Evolutionary conservation across 306 rosid genomes (phyloP).

Genomic region (Medicago lupulina): DNA sequence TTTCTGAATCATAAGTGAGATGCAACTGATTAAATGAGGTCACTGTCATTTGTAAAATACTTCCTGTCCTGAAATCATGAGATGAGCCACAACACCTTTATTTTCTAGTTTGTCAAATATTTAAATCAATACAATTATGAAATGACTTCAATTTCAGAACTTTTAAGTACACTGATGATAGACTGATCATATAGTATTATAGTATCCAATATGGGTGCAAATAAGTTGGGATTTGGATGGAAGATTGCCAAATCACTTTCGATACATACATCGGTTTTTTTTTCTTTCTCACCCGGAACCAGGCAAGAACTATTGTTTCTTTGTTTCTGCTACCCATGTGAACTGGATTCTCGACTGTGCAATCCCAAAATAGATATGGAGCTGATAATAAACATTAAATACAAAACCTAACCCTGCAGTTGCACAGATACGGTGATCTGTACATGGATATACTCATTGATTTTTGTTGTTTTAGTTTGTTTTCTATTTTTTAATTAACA

Average conservation of each 20-base stretch:
- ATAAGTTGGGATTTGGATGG: no score
- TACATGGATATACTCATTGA: constrained; percentile 13
- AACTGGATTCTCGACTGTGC: no score
- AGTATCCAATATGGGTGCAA: no score
- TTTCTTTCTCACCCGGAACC: no score
- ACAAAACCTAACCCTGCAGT: constrained; percentile 21
- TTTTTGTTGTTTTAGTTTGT: constrained; percentile 25
- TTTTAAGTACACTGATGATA: constrained; percentile 29
- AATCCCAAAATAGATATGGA: no score
- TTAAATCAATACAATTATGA: constrained; percentile 20
- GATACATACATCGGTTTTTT: no score
- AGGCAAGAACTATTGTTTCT: no score
- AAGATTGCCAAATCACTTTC: no score
- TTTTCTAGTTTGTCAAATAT: constrained; percentile 23
- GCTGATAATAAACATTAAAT: constrained; percentile 19
- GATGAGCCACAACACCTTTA: constrained; percentile 2
- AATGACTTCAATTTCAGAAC: constrained; percentile 12
- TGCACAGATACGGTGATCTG: constrained; percentile 17
- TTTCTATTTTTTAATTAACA: constrained; percentile 24
- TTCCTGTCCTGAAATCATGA: constrained; percentile 12
- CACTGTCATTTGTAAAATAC: neutral
- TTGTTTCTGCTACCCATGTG: no score
- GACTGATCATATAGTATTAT: no score
- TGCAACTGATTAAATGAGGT: constrained; percentile 12
- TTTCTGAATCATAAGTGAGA: constrained; percentile 24